Evolutionary conservation across 129 eudicot genomes (phyloP).

Genomic region (Scalesia atractyloides): DNA sequence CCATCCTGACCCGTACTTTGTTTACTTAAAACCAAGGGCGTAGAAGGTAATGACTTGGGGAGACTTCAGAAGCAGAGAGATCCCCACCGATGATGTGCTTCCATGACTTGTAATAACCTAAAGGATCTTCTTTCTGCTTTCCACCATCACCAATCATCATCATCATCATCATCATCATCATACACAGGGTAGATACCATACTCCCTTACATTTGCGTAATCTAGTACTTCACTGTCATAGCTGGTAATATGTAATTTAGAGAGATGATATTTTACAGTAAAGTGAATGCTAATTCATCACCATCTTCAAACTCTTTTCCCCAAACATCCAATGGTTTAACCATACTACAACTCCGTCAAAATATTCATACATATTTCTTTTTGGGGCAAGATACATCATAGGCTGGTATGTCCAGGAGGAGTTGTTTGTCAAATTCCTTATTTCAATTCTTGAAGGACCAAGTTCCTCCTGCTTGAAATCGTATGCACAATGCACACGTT

Average conservation of each 20-base stretch:
- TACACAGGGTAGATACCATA: not conserved
- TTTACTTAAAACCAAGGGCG: not conserved
- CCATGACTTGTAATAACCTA: constrained; percentile 6
- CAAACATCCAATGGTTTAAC: no score
- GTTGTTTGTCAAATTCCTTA: constrained; percentile 20
- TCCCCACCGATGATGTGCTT: not conserved
- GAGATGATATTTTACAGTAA: no score
- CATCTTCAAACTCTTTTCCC: not conserved
- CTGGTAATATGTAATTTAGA: no score
- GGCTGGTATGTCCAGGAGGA: constrained; percentile 3
- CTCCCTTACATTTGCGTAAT: constrained; percentile 8
- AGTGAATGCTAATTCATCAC: not conserved
- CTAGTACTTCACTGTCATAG: no score
- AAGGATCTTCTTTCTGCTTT: not conserved
- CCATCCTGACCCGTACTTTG: no score
- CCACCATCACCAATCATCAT: not conserved
- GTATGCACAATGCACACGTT: not conserved
- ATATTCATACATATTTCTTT: no score
- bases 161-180: not conserved
- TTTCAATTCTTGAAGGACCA: not conserved
- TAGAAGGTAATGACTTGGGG: constrained; percentile 2
- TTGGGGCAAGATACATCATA: not conserved
- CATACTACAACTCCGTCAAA: no score
- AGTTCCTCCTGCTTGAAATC: not conserved
- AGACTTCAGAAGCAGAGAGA: not conserved